Evolutionary conservation across 331 rosid genomes (phyloP).

Genomic region (Quercus phellos): DNA sequence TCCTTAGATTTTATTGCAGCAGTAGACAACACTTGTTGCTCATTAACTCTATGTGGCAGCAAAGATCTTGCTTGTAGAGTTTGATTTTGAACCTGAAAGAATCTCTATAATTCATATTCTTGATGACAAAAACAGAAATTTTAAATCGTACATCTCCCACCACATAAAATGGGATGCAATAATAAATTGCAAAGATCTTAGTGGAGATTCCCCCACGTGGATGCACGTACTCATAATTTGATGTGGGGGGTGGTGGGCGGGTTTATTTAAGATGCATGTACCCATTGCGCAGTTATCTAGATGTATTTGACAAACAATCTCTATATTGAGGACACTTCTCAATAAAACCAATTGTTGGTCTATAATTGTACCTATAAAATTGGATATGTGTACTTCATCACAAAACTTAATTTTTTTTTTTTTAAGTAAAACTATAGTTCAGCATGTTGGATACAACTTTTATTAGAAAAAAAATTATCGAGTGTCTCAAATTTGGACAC

Average conservation of each 20-base stretch:
- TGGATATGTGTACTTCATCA: neutral
- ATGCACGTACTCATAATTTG: too few relatives aligned
- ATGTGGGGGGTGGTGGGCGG: too few relatives aligned
- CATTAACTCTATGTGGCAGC: slow-evolving; percentile 29
- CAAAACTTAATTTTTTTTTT: neutral
- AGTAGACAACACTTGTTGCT: slow-evolving; percentile 2
- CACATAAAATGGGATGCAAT: neutral
- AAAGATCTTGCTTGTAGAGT: slow-evolving; percentile 34
- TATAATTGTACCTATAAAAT: neutral
- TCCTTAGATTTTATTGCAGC: slow-evolving; percentile 32
- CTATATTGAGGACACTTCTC: neutral
- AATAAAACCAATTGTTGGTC: neutral
- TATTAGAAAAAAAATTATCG: neutral
- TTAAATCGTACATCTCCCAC: neutral
- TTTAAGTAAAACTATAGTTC: neutral
- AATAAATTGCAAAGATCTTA: neutral
- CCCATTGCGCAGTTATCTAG: too few relatives aligned
- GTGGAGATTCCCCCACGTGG: too few relatives aligned
- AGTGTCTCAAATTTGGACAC: slow-evolving; percentile 11
- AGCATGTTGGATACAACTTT: neutral
- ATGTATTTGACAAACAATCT: neutral
- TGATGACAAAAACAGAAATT: neutral
- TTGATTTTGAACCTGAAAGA: slow-evolving; percentile 33
- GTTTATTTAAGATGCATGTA: too few relatives aligned
- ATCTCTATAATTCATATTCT: neutral